Conservation (phyloP, 306 rosid genomes). For the Vigna reflexopilosa region DNA sequence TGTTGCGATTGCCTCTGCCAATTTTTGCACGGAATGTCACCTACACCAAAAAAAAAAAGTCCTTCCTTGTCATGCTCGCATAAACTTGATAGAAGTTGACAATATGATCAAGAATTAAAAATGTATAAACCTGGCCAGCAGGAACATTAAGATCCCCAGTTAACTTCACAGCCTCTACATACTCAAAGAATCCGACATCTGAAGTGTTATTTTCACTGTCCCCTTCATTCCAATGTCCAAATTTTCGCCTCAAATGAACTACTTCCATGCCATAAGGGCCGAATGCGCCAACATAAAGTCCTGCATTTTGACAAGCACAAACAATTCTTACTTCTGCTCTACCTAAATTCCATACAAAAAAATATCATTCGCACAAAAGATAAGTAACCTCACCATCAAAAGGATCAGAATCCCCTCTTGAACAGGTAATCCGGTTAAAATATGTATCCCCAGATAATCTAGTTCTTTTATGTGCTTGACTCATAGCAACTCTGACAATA, state of each 20-base stretch:
- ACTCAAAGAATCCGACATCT: slow-evolving; percentile 88
- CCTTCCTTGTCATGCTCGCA: not conserved
- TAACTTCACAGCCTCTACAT: slow-evolving; percentile 97
- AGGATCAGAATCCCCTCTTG: slow-evolving; percentile 82
- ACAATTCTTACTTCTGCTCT: slow-evolving; percentile 30
- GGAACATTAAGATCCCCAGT: slow-evolving; percentile 98
- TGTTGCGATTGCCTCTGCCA: slow-evolving; percentile 68
- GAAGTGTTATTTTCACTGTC: slow-evolving; percentile 57
- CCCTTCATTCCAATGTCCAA: slow-evolving; percentile 86
- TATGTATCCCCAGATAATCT: slow-evolving; percentile 74
- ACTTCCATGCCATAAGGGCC: slow-evolving; percentile 96
- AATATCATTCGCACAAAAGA: slow-evolving; percentile 20
- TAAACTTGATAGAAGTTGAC: slow-evolving; percentile 22
- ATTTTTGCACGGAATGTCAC: slow-evolving; percentile 98
- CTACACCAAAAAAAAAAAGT: slow-evolving; percentile 47
- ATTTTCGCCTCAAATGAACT: slow-evolving; percentile 86
- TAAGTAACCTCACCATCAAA: slow-evolving; percentile 70
- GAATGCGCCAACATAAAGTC: slow-evolving; percentile 94
- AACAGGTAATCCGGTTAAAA: slow-evolving; percentile 73
- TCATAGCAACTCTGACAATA: slow-evolving; percentile 85
- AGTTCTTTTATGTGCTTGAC: slow-evolving; percentile 86
- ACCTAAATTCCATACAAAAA: slow-evolving; percentile 1
- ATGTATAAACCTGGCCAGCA: slow-evolving; percentile 84
- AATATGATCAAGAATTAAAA: slow-evolving; percentile 36
- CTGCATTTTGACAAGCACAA: slow-evolving; percentile 56